Conservation (phyloP, 306 rosid species). For the Corylus avellana region DNA sequence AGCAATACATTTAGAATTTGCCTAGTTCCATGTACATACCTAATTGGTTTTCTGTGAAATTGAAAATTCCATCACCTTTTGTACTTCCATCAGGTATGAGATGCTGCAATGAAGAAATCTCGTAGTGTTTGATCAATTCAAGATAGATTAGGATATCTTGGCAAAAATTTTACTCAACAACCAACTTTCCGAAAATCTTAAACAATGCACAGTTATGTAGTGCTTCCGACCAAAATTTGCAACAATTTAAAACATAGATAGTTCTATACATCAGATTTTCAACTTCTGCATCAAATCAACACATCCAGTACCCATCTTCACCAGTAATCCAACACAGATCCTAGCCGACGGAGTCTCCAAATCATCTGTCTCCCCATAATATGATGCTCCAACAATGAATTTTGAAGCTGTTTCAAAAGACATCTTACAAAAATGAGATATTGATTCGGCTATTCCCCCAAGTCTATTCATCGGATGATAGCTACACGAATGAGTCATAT, state of each 20-base stretch:
- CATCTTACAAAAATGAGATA: slow-evolving; percentile 82
- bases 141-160: not conserved
- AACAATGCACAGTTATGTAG: not conserved
- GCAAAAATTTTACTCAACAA: not conserved
- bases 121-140: not conserved
- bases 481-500: slow-evolving; percentile 74
- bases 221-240: slow-evolving; percentile 17
- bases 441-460: slow-evolving; percentile 60
- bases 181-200: slow-evolving; percentile 30
- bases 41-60: not conserved
- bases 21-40: not conserved
- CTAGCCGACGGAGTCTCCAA: slow-evolving; percentile 91
- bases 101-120: not conserved
- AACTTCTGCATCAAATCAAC: slow-evolving; percentile 75
- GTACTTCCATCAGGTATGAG: no score
- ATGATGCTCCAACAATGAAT: slow-evolving; percentile 83
- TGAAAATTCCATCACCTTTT: not conserved
- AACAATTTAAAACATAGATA: not conserved
- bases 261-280: slow-evolving; percentile 32
- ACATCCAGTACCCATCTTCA: slow-evolving; percentile 79
- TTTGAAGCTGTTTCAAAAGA: slow-evolving; percentile 79
- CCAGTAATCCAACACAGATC: slow-evolving; percentile 88
- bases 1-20: not conserved
- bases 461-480: slow-evolving; percentile 71
- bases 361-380: slow-evolving; percentile 62